Evolutionary conservation across 345 rosid genomes (phyloP), one percentile per base, ranked within the genome.

Genomic region (Kandelia obovata): DNA sequence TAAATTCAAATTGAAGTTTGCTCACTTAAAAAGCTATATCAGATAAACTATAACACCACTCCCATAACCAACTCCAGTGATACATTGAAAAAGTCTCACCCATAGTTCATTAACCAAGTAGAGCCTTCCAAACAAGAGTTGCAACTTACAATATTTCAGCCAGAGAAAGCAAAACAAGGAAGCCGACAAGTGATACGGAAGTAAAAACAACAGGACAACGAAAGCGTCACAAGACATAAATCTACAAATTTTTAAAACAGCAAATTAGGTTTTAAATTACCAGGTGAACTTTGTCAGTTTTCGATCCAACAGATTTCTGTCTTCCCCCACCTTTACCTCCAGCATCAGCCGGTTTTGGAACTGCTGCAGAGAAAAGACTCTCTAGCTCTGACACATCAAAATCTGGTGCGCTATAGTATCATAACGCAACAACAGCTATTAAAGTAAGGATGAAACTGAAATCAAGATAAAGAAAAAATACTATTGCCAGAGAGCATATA

Each of bases 331-430:
- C 69, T 88, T 83, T 91, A 75, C 81, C 83, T 62, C 78, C 73
- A 0, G 65, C 47, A 68, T 85, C 89, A 71, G 81, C 86, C n/a
- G 94, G 78, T 75, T 92, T 96, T 63, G 85, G 86, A 34, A 89
- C 96, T 63, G 77, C 58, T n/a, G 91, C 89, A 82, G 98, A 85
- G 81, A 95, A 95, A 77, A 95, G 96, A 64, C 73, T 85, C 88
- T 92, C 98, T 66, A 95, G 75, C 83, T 95, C 98, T 69, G 94
- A 88, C 64, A 95, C 92, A 78, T 95, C 98, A 81, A 95, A 92
- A 75, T 90, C 99, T 52, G 94, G 82, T 57, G 89, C 87, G 77
- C 98, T 90, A 70, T 32, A 60, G 72, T 46, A 71, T 15, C 68
- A 23, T n/a, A 31, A 23, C 1, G 17, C 11, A 21, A 27, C 49